Evolutionary conservation across 2,329 filamentous ascomycete species (phyloP), one percentile per base, ranked within the genome.

Genomic region (Colletotrichum scovillei): DNA sequence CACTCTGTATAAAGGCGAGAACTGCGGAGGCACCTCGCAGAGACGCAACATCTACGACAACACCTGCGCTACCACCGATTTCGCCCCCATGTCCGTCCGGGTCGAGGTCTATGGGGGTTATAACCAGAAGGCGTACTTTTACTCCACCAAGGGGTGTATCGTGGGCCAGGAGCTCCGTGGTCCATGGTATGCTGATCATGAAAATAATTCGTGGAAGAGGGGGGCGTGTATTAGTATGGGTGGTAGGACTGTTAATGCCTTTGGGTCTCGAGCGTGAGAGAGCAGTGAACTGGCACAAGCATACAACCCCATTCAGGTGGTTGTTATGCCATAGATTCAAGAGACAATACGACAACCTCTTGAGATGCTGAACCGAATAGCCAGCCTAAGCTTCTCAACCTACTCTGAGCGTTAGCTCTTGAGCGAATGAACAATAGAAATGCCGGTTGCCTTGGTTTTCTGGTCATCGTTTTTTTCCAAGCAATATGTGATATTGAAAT

Each of bases 171-270:
- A 24, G 28, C 22, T 19, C 28, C 19, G 19, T 26, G 62, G 62
- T 30, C 62, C 62, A 3, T 64, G 46, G 46, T 16, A 24, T 19
- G 62, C 62, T 11, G 49, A 64, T 19, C 49, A 55, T 5, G 30
- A 38, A 1, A 55, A 55, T n/a, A 6, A 64, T n/a, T 52, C 60
- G 26, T 64, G 62, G 62, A 56, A 55, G 62, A 64, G 4, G 5
- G 62, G 62, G 4, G 49, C 28, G 28, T 64, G 62, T 16, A 19
- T 64, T n/a, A 9, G 16, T 52, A 55, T 64, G 46, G 14, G 26
- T 4, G 49, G 49, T 3, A 19, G 11, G 19, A 16, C 9, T 5
- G 38, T 38, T 12, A 35, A 55, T 28, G 26, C 11, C 49, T 64
- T 38, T 28, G 49, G 49, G 1, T 64, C 62, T 16, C 62, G 62